phyloP scores from a whole-genome alignment of 1,284 basidiomycete genomes.

The Tetrapyrgos nigripes region DNA sequence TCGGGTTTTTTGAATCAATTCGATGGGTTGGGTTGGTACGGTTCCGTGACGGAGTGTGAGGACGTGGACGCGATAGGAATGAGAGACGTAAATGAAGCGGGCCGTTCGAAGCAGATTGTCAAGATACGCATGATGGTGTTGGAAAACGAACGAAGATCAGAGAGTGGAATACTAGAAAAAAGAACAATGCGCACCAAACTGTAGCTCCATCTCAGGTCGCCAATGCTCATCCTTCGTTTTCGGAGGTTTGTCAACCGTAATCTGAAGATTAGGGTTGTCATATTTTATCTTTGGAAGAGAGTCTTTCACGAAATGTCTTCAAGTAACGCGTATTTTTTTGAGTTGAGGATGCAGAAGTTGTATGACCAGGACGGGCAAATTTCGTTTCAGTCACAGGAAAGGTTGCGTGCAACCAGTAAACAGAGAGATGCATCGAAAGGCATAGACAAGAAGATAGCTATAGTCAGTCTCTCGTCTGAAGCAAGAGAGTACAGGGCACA shows the following conservation, averaged over 20 bases:
- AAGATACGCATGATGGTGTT: too few relatives aligned
- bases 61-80: background rate
- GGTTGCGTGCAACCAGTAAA: background rate
- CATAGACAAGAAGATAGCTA: background rate
- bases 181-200: constrained; percentile 56
- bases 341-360: background rate
- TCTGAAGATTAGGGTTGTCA: constrained; percentile 68
- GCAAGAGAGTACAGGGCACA: constrained; percentile 26
- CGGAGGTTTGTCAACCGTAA: constrained; percentile 58
- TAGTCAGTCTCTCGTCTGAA: background rate
- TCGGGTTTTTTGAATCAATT: too few relatives aligned
- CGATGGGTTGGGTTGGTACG: too few relatives aligned
- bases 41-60: too few relatives aligned
- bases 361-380: too few relatives aligned
- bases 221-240: constrained; percentile 61
- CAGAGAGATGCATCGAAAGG: background rate
- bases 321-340: constrained; percentile 1
- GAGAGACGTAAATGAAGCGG: background rate
- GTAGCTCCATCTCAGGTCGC: constrained; percentile 63
- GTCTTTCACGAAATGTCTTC: constrained; percentile 78
- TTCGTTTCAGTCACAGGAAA: background rate
- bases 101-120: too few relatives aligned
- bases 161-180: background rate
- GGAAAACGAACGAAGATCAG: background rate
- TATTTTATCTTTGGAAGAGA: constrained; percentile 76